These are phyloP conservation scores for Pythium insidiosum DNA, from an alignment of 352 stramenopile genomes.

Conservation along the genomic window DNA sequence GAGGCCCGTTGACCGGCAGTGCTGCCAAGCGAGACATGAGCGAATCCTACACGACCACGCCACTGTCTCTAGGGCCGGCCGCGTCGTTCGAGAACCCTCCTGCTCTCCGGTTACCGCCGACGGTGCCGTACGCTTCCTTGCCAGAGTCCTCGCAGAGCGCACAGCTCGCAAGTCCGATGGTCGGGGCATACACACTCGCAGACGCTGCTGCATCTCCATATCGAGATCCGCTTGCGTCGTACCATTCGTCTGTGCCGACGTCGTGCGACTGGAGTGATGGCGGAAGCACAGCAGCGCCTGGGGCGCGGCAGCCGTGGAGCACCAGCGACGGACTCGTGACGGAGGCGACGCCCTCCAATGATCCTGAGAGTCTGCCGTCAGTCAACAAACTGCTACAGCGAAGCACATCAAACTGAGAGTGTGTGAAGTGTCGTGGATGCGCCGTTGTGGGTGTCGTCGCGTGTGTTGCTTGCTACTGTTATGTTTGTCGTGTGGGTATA, in stretches of 20 bases:
- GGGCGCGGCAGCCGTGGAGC: neutral
- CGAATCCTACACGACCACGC: neutral
- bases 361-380: slow-evolving; percentile 46
- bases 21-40: neutral
- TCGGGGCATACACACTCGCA: no score
- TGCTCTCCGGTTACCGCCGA: neutral
- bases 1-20: neutral
- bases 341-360: neutral
- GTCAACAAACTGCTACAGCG: slow-evolving; percentile 56
- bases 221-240: neutral
- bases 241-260: no score
- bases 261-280: no score
- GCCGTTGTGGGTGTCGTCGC: no score
- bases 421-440: no score
- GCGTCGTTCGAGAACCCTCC: neutral
- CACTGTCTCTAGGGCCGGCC: neutral
- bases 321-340: neutral
- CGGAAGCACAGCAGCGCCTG: neutral
- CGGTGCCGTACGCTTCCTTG: neutral
- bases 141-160: neutral
- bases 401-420: no score
- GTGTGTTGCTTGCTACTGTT: no score
- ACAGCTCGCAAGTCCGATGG: neutral
- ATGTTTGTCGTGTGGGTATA: no score
- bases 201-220: no score